phyloP scores from a whole-genome alignment of 345 rosid species.

The Eucalyptus cloeziana region DNA sequence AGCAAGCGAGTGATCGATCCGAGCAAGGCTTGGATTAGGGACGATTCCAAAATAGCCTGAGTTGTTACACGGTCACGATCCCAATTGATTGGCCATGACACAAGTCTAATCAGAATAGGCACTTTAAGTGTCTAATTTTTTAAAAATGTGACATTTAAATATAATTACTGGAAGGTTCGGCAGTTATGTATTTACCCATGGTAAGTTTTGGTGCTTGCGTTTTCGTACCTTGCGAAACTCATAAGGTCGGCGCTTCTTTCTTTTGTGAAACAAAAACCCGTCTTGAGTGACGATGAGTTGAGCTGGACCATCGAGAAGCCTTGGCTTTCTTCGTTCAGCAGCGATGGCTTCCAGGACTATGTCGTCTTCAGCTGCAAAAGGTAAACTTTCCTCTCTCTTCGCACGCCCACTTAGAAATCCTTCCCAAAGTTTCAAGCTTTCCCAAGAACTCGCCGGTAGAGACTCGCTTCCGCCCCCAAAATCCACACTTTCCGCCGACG shows the following conservation, averaged over 20 bases:
- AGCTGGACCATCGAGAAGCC: background rate
- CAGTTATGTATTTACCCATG: rapidly evolving
- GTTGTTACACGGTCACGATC: no score
- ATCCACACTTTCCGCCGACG: background rate
- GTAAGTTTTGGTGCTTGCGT: no score
- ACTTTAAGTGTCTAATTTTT: no score
- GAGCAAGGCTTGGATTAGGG: no score
- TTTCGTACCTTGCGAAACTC: background rate
- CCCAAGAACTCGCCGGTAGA: background rate
- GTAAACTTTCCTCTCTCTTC: slow-evolving; percentile 1
- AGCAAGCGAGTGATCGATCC: no score
- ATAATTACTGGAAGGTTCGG: rapidly evolving
- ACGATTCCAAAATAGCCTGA: no score
- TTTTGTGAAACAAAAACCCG: background rate
- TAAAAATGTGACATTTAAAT: rapidly evolving
- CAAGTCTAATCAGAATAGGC: rapidly evolving
- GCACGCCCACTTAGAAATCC: background rate
- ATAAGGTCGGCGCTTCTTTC: background rate
- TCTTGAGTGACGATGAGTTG: background rate
- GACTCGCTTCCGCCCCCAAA: background rate
- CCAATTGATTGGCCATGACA: no score
- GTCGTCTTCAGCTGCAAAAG: background rate
- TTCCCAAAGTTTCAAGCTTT: background rate
- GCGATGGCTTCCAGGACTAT: background rate
- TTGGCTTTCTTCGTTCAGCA: rapidly evolving